Base-by-base conservation (phyloP, 2,329 filamentous ascomycete species). In the Monosporascus ibericus region DNA sequence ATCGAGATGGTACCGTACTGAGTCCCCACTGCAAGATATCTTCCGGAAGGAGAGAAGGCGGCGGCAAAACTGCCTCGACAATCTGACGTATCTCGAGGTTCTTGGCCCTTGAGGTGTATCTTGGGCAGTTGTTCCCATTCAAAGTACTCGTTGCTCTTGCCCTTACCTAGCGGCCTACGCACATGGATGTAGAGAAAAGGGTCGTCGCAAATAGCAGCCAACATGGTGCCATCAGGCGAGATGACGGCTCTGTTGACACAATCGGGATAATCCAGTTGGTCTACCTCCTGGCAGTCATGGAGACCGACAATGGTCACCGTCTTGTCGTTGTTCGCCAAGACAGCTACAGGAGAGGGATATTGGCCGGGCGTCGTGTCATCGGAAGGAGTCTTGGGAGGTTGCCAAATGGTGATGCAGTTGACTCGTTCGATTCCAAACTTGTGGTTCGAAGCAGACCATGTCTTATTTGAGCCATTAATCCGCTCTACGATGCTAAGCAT, bases 191-290 rank as follows among this genome's bases (percentile, higher is more conserved):
- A 96, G 20, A 92, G 82, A 58, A 84, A 88, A 1, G 90, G 87
- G 62, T 92, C 87, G 65, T 99, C 94, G 40, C 92, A 88, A 44
- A 97, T 88, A 2, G 91, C 89, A 6, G 92, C 80, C 20, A 97
- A 76, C 11, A 92, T 72, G 20, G 79, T 81, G 1, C 92, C 92
- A 66, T 96, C 88, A 0, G 92, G 94, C 6, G 92, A 96, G 49
- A 99, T 86, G n/a, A 92, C 83, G 36, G 92, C 90, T 64, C 95
- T 90, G 63, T 99, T 99, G 74, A 97, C 92, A 58, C 85, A 88
- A 65, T 92, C 88, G 5, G 88, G 86, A 58, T 95, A 86, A 4
- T 81, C 78, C 50, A 96, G 74, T 44, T 85, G 79, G 51, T 88
- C 84, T 22, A 95, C 72, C 37, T 87, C 76, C 54, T 87, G 77